Conservation (phyloP, 495 filamentous ascomycete species). For the Neurospora tetrasperma region DNA sequence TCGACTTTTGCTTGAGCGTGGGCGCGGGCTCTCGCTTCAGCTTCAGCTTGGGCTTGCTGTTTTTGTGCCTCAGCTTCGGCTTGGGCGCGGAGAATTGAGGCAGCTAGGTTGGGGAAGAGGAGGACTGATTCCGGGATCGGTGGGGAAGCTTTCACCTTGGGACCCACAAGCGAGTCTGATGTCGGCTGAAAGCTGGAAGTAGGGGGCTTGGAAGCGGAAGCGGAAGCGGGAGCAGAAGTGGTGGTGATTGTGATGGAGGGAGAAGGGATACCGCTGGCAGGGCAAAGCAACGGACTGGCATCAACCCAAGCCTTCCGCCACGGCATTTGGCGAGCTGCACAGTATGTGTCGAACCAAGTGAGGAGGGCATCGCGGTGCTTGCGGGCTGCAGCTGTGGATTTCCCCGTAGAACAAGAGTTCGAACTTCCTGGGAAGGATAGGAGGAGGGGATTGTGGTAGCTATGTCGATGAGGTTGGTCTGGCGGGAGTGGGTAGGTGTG, state of each 20-base stretch:
- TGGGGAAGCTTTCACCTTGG: background rate
- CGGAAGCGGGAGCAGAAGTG: background rate
- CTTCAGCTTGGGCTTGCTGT: too few species aligned
- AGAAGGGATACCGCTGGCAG: too few species aligned
- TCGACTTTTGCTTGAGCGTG: too few species aligned
- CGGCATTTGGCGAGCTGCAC: conserved; percentile 31
- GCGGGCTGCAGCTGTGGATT: conserved; percentile 3
- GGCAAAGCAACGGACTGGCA: conserved; percentile 7
- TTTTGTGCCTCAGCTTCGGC: background rate
- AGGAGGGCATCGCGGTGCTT: conserved; percentile 22
- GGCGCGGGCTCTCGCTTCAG: too few species aligned
- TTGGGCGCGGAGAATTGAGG: background rate
- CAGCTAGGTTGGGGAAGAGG: background rate
- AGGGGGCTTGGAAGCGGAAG: background rate
- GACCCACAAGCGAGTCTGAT: background rate
- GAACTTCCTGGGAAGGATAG: conserved; percentile 13
- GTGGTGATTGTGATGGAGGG: background rate
- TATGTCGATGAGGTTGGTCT: conserved; percentile 11
- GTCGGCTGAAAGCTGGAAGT: background rate
- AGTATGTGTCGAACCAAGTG: conserved; percentile 28
- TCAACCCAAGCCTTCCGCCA: conserved; percentile 36
- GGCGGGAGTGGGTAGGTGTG: background rate
- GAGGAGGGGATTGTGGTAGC: conserved; percentile 34
- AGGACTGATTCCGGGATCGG: background rate
- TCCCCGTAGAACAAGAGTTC: fast-evolving